Percentiles rank a stretch among this genome's conserved stretches.
Conservation (phyloP, 2,329 filamentous ascomycete genomes). For the Aureobasidium sp. region DNA sequence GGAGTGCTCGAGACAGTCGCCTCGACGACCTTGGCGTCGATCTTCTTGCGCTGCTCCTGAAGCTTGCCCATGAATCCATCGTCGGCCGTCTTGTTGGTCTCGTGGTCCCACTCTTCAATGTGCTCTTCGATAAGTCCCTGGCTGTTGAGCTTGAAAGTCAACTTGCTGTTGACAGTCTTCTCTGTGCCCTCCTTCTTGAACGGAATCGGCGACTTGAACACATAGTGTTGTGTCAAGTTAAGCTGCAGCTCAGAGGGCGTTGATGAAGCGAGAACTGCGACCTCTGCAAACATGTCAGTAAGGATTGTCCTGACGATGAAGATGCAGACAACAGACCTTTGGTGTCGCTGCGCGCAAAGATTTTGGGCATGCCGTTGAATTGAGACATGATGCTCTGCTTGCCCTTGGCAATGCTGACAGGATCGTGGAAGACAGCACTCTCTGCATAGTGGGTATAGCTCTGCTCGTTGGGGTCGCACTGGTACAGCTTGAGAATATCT, state of each 20-base stretch:
- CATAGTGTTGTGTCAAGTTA: slow-evolving; percentile 25
- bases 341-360: slow-evolving; percentile 22
- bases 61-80: slow-evolving; percentile 26
- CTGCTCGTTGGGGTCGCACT: slow-evolving; percentile 20
- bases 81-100: slow-evolving; percentile 23
- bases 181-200: slow-evolving; percentile 18
- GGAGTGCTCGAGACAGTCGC: background rate
- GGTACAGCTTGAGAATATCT: slow-evolving; percentile 23
- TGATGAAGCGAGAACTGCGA: slow-evolving; percentile 18
- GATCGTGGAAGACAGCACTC: slow-evolving; percentile 25
- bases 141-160: slow-evolving; percentile 22
- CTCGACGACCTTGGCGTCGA: slow-evolving; percentile 22
- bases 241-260: slow-evolving; percentile 19
- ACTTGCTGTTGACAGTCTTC: slow-evolving; percentile 24
- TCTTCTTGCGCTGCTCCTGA: slow-evolving; percentile 25
- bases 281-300: slow-evolving; percentile 2
- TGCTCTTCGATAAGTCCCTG: slow-evolving; percentile 24
- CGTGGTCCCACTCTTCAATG: slow-evolving; percentile 26
- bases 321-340: slow-evolving; percentile 7
- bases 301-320: background rate
- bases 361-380: slow-evolving; percentile 27
- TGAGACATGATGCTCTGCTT: slow-evolving; percentile 24
- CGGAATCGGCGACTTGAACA: slow-evolving; percentile 23
- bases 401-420: slow-evolving; percentile 24
- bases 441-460: slow-evolving; percentile 23